These are phyloP conservation scores for Phaeosphaeria sp. DNA, from an alignment of 2,329 filamentous ascomycete genomes.

Conservation along the genomic window DNA sequence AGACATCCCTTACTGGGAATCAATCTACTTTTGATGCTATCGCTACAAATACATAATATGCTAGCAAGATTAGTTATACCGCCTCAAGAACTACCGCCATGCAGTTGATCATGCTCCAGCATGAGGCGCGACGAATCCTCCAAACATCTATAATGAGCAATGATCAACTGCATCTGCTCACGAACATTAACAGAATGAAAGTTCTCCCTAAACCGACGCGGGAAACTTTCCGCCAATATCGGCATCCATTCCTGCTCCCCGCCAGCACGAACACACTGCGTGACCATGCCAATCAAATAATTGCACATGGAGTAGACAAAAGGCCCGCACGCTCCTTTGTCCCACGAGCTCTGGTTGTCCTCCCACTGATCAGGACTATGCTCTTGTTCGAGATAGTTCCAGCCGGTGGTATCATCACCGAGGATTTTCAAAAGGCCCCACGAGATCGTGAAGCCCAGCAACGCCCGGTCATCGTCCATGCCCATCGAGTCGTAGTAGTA, in stretches of 20 bases:
- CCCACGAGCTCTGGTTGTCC: conserved; percentile 16
- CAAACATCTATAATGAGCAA: conserved; percentile 6
- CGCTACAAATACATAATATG: too few species aligned
- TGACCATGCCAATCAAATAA: conserved; percentile 3
- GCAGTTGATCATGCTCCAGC: background rate
- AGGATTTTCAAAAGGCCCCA: conserved; percentile 19
- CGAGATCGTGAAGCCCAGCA: conserved; percentile 3
- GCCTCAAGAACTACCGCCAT: too few species aligned
- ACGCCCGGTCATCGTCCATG: background rate
- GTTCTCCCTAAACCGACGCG: background rate
- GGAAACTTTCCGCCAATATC: background rate
- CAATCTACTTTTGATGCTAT: too few species aligned
- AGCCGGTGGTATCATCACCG: conserved; percentile 6
- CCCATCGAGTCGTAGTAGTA: background rate
- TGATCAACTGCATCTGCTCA: conserved; percentile 7
- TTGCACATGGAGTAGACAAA: conserved; percentile 26
- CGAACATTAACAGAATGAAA: conserved; percentile 14
- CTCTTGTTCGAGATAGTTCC: conserved; percentile 1
- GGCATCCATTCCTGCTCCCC: conserved; percentile 1
- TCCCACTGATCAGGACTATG: conserved; percentile 17
- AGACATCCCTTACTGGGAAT: too few species aligned
- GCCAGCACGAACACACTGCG: background rate
- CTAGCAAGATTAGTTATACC: too few species aligned
- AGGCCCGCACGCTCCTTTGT: conserved; percentile 28
- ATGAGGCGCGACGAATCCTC: background rate